Evolutionary conservation across 2,329 filamentous ascomycete species (phyloP).

Genomic region (Arachnomyces sp.): DNA sequence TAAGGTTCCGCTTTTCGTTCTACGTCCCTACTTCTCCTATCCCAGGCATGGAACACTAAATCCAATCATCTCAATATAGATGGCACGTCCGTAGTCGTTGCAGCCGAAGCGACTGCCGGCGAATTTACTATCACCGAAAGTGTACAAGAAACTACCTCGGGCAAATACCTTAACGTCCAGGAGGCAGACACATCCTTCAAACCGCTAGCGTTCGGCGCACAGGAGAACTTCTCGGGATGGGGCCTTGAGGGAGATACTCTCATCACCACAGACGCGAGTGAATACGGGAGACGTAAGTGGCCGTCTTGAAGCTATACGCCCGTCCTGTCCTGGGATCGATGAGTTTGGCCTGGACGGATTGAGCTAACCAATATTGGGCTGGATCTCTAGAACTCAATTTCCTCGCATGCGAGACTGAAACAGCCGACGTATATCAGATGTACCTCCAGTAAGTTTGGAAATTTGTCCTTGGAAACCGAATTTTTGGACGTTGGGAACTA

Average conservation of each 20-base stretch:
- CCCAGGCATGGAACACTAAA: slow-evolving; percentile 1
- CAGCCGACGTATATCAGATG: slow-evolving; percentile 39
- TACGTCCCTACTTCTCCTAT: background rate
- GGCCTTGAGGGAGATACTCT: slow-evolving; percentile 42
- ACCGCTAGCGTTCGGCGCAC: slow-evolving; percentile 39
- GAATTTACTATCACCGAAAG: slow-evolving; percentile 43
- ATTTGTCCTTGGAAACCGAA: no score
- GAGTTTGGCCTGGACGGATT: background rate
- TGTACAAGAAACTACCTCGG: slow-evolving; percentile 44
- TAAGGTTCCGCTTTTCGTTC: slow-evolving; percentile 25
- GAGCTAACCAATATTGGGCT: background rate
- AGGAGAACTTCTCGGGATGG: slow-evolving; percentile 42
- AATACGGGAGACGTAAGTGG: slow-evolving; percentile 33
- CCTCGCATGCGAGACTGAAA: slow-evolving; percentile 39
- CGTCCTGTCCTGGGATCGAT: no score
- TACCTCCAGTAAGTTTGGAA: slow-evolving; percentile 37
- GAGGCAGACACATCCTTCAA: slow-evolving; percentile 41
- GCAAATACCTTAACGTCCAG: slow-evolving; percentile 42
- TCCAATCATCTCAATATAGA: background rate
- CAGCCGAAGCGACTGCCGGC: slow-evolving; percentile 42
- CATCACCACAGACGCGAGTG: slow-evolving; percentile 38
- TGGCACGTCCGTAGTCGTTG: slow-evolving; percentile 37
- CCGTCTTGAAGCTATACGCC: slow-evolving; percentile 1
- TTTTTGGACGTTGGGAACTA: no score
- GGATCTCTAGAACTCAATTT: slow-evolving; percentile 42